Conservation (phyloP, 805 yeast genomes). For the Pichia exigua region DNA sequence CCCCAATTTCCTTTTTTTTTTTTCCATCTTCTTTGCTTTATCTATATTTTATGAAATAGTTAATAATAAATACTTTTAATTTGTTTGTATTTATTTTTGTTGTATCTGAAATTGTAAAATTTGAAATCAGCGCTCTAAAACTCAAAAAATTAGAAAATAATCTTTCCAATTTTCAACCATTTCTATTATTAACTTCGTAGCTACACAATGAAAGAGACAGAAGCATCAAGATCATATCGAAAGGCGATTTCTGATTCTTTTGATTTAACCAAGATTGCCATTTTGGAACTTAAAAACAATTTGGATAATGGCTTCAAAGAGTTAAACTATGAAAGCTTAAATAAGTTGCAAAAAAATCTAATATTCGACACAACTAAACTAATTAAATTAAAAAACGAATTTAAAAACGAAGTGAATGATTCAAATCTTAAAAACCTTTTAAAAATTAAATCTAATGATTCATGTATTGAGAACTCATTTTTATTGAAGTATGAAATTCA, state of each 20-base stretch:
- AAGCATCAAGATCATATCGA: neutral
- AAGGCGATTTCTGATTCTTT: conserved; percentile 15
- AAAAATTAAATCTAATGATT: conserved; percentile 11
- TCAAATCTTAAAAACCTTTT: conserved; percentile 9
- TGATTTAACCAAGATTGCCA: conserved; percentile 9
- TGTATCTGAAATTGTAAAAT: neutral
- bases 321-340: conserved; percentile 2
- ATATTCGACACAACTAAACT: conserved; percentile 18
- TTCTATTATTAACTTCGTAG: neutral
- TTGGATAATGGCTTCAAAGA: neutral
- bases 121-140: too few relatives aligned
- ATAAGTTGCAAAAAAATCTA: conserved; percentile 12
- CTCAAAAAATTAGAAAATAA: neutral
- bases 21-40: neutral
- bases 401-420: conserved; percentile 14
- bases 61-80: too few relatives aligned
- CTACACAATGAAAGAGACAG: conserved; percentile 2
- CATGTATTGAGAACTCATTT: conserved; percentile 5
- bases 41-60: neutral
- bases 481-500: conserved; percentile 11
- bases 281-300: conserved; percentile 6
- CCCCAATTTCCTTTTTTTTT: neutral
- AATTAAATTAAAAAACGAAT: conserved; percentile 14
- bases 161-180: too few relatives aligned
- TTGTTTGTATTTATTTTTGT: too few relatives aligned